These are phyloP conservation scores for Yamadazyma jaroonii DNA, from an alignment of 1,139 yeast genomes.

Conservation along the genomic window DNA sequence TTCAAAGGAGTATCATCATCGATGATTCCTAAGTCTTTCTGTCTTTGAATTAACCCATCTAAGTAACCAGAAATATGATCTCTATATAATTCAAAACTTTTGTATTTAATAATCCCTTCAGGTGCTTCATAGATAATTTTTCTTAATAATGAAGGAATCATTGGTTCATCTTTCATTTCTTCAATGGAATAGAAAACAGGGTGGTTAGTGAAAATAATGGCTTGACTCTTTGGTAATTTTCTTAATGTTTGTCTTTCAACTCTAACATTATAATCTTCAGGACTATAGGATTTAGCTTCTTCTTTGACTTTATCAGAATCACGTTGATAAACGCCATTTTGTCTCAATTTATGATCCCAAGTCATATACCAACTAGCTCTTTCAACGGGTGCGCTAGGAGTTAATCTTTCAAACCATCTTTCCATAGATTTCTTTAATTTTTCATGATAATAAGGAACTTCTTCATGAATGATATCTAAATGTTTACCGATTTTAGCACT, in stretches of 20 bases:
- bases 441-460: conserved; percentile 69
- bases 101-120: conserved; percentile 60
- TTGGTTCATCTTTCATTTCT: conserved; percentile 77
- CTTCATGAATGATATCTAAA: conserved; percentile 63
- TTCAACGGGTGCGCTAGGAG: conserved; percentile 61
- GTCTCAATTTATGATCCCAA: conserved; percentile 63
- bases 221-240: conserved; percentile 45
- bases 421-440: conserved; percentile 73
- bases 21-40: conserved; percentile 55
- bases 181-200: conserved; percentile 68
- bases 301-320: conserved; percentile 30
- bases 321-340: conserved; percentile 49
- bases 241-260: conserved; percentile 56
- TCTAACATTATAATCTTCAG: conserved; percentile 51
- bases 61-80: conserved; percentile 59
- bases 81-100: conserved; percentile 54
- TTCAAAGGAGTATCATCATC: conserved; percentile 54
- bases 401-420: conserved; percentile 64
- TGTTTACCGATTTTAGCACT: conserved; percentile 56
- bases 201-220: conserved; percentile 60
- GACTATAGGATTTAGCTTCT: conserved; percentile 26
- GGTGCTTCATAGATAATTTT: conserved; percentile 68
- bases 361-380: conserved; percentile 76
- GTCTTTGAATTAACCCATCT: conserved; percentile 55
- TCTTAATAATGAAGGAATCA: conserved; percentile 62